Percentiles rank a stretch among this genome's conserved stretches.
Conservation (phyloP, 192 early-diverging fungal species). For the Oehlia diaphana region DNA sequence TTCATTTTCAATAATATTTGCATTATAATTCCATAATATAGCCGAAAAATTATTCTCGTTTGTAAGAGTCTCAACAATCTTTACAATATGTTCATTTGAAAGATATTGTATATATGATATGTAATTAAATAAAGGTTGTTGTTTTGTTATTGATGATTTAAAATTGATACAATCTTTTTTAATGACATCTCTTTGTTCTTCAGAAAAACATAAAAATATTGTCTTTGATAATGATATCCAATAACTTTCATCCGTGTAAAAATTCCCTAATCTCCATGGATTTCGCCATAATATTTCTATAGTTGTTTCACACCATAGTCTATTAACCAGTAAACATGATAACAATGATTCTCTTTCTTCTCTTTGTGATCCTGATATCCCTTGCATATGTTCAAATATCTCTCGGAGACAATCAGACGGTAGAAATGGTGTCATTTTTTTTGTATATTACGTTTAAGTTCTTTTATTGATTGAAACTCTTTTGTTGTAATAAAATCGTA, state of each 20-base stretch:
- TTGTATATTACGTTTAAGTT: neutral
- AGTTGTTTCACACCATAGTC: conserved; percentile 5
- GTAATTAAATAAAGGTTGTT: neutral
- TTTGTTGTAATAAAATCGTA: neutral
- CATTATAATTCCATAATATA: neutral
- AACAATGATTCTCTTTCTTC: neutral
- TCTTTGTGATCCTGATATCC: neutral
- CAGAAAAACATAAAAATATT: neutral
- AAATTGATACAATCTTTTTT: neutral
- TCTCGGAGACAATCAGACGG: neutral
- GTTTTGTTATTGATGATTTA: neutral
- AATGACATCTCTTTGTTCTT: neutral
- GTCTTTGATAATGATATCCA: neutral
- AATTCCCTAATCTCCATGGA: neutral
- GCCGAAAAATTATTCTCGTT: neutral
- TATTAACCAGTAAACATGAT: conserved; percentile 9
- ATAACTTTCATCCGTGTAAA: neutral
- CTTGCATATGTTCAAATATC: neutral
- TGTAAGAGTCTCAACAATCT: neutral
- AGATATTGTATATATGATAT: neutral
- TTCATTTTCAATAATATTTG: conserved; percentile 3
- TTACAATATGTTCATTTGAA: neutral
- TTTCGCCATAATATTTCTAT: neutral
- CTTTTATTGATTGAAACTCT: neutral
- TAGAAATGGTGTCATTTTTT: neutral